Evolutionary conservation across 2,329 filamentous ascomycete species (phyloP).

Genomic region (Colletotrichum lentis): DNA sequence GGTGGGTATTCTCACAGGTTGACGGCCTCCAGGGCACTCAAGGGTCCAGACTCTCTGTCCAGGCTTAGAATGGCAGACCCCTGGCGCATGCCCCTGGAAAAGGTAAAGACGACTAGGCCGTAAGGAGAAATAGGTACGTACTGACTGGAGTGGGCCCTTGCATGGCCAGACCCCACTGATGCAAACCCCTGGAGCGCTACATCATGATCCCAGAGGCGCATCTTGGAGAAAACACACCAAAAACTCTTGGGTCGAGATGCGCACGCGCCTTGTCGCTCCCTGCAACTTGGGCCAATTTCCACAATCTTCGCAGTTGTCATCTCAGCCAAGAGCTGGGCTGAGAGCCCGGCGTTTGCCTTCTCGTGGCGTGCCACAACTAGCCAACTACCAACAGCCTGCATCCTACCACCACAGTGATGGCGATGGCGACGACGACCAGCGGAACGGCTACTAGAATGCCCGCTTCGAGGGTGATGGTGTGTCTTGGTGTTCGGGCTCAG

Average conservation of each 20-base stretch:
- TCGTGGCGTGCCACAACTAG: background rate
- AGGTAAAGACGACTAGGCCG: background rate
- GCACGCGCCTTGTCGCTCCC: slow-evolving; percentile 18
- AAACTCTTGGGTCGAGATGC: background rate
- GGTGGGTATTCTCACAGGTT: background rate
- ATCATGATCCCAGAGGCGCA: slow-evolving; percentile 26
- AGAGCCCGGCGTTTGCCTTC: slow-evolving; percentile 3
- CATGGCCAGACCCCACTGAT: slow-evolving; percentile 1
- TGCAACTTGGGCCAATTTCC: slow-evolving; percentile 23
- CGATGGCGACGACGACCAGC: slow-evolving; percentile 5
- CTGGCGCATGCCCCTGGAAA: background rate
- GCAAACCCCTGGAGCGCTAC: slow-evolving; percentile 4
- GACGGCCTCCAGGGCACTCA: too few relatives aligned
- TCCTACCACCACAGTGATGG: background rate
- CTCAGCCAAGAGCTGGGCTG: slow-evolving; percentile 1
- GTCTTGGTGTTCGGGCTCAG: slow-evolving; percentile 13
- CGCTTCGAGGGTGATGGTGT: slow-evolving; percentile 2
- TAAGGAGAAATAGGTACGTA: slow-evolving; percentile 22
- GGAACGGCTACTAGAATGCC: slow-evolving; percentile 12
- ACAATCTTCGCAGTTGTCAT: slow-evolving; percentile 21
- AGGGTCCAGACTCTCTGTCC: background rate
- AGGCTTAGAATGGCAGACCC: background rate
- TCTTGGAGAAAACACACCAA: slow-evolving; percentile 22
- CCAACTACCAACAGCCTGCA: background rate
- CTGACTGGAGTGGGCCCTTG: slow-evolving; percentile 6